Conservation (phyloP, 164 flowering plant genomes). For the Tetrastigma voinierianum region DNA sequence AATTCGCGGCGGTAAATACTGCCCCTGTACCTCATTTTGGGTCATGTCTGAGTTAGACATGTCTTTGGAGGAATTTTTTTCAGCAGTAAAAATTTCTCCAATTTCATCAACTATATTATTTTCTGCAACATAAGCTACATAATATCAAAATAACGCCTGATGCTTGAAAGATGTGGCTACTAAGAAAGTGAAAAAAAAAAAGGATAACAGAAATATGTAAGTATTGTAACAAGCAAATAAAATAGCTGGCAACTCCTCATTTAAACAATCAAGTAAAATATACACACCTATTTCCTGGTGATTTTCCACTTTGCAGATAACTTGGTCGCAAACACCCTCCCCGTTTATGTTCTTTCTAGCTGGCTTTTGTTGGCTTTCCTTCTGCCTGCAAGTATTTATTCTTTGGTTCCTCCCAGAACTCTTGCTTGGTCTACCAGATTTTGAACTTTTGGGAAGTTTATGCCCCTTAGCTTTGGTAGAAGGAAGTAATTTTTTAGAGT, state of each 20-base stretch:
- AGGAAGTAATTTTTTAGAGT: constrained; percentile 14
- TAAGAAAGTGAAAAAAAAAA: not conserved
- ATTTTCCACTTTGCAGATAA: constrained; percentile 18
- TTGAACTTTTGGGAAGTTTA: constrained; percentile 28
- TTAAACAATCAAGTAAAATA: not conserved
- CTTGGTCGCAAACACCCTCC: constrained; percentile 13
- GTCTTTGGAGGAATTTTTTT: constrained; percentile 15
- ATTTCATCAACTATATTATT: constrained; percentile 18
- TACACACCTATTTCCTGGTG: constrained; percentile 25
- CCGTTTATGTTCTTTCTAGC: constrained; percentile 23
- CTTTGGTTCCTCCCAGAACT: constrained; percentile 20
- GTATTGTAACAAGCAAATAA: not conserved
- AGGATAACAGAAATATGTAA: not conserved
- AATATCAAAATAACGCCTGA: not conserved
- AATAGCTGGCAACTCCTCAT: not conserved
- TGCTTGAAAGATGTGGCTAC: not conserved
- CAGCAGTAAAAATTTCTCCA: constrained; percentile 17
- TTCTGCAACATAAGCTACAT: constrained; percentile 11
- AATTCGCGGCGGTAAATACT: constrained; percentile 27
- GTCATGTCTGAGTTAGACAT: constrained; percentile 19
- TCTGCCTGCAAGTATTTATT: constrained; percentile 26
- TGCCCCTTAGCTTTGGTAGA: constrained; percentile 25
- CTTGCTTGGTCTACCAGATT: constrained; percentile 30
- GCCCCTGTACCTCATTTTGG: constrained; percentile 24
- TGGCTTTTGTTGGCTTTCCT: constrained; percentile 25